Evolutionary conservation across 768 basidiomycete genomes (phyloP).

Genomic region (Amanita brunnescens): DNA sequence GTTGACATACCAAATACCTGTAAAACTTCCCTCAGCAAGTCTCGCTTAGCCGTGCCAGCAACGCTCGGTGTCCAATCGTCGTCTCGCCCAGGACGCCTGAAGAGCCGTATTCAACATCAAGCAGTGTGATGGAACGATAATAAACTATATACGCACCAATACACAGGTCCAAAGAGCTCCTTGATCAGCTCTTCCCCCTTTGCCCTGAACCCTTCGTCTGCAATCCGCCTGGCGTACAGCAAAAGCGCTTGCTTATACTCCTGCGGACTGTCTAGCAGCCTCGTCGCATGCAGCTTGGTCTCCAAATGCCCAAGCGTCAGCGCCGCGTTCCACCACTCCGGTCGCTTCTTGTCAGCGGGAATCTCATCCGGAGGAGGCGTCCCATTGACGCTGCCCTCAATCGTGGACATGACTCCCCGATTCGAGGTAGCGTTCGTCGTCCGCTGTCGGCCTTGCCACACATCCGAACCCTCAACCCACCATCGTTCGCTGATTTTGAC

Average conservation of each 20-base stretch:
- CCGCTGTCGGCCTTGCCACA: slow-evolving; percentile 66
- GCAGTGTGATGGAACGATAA: slow-evolving; percentile 1
- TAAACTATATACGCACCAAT: slow-evolving; percentile 55
- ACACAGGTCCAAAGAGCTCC: slow-evolving; percentile 86
- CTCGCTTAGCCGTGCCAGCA: slow-evolving; percentile 69
- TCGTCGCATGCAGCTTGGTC: slow-evolving; percentile 66
- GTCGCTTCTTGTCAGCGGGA: slow-evolving; percentile 39
- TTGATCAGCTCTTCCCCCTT: slow-evolving; percentile 89
- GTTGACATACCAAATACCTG: slow-evolving; percentile 61
- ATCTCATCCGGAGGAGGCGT: slow-evolving; percentile 22
- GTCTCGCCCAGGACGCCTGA: slow-evolving; percentile 61
- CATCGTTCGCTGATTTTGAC: slow-evolving; percentile 70
- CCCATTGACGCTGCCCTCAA: slow-evolving; percentile 39
- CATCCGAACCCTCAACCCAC: slow-evolving; percentile 79
- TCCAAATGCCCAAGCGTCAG: slow-evolving; percentile 87
- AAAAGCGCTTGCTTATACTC: slow-evolving; percentile 78
- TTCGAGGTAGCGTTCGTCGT: slow-evolving; percentile 26
- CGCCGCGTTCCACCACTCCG: slow-evolving; percentile 77
- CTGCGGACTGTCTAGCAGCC: slow-evolving; percentile 64
- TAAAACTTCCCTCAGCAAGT: slow-evolving; percentile 75
- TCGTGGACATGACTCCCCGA: slow-evolving; percentile 45
- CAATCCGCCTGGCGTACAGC: slow-evolving; percentile 76
- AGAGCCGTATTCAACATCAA: background rate
- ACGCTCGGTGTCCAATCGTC: slow-evolving; percentile 60
- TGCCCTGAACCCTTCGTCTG: slow-evolving; percentile 79